Base-by-base conservation (phyloP, 2,329 filamentous ascomycete genomes). In the Mollisia scopiformis region DNA sequence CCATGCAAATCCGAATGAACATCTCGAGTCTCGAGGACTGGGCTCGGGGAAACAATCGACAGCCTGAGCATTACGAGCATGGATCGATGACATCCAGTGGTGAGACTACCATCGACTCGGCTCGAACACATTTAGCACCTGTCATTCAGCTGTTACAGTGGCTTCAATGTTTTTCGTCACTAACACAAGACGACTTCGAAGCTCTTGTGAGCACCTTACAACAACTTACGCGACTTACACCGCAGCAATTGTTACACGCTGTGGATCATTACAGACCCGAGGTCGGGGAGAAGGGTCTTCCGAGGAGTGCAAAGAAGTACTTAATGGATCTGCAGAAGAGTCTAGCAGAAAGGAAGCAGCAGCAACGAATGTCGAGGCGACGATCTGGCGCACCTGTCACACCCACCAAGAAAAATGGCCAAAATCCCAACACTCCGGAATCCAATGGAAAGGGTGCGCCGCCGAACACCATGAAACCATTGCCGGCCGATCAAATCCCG, bases 1-100 rank as follows among this genome's bases (percentile, higher is more conserved):
- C 95, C 3, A 99, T 99, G 95, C 95, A 99, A 75, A 98, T 99
- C 69, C 91, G 95, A 67, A 98, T 99, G 93, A 99, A 99, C 74
- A 88, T 99, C 6, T 98, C 95, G 0, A 89, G 88, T 7, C 80
- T 99, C 21, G 95, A 99, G 75, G 95, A 99, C 72, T 99, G 95
- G 95, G 94, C 95, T 1, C 85, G 94, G 30, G 84, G 86, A 16
- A 99, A 99, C 76, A 98, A 97, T 74, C 87, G 95, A 28, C 89
- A 96, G 68, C 93, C 95, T 1, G 95, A 98, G 73, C 94, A 98
- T 76, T 98, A 92, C 74, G 94, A 99, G 75, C 90, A 93, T 68
- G 94, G 94, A 19, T 93, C 94, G 56, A 93, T 92, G 76, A 90
- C 84, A 19, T 88, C 91, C 6, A 91, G 88, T 1, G 94, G 94